Evolutionary conservation across 805 yeast genomes (phyloP).

Genomic region (Myxozyma mucilagina): DNA sequence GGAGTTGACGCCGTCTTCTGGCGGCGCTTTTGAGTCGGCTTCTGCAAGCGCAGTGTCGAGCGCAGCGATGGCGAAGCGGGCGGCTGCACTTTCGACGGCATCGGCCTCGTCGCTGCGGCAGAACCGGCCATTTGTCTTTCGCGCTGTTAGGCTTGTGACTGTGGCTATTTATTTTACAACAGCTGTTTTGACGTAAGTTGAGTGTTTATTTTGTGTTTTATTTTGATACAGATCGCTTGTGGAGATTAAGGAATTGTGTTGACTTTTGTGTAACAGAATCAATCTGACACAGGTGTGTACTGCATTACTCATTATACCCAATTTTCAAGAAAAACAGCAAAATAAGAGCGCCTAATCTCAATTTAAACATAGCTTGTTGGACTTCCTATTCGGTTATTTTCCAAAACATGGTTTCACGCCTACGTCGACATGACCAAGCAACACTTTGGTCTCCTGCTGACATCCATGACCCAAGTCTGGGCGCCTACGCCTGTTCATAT

Average conservation of each 20-base stretch:
- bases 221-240: not conserved
- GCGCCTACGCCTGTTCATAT: slow-evolving; percentile 37
- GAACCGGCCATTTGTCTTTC: slow-evolving; percentile 18
- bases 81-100: slow-evolving; percentile 2
- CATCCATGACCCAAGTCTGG: slow-evolving; percentile 36
- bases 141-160: slow-evolving; percentile 22
- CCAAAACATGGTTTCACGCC: slow-evolving; percentile 36
- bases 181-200: slow-evolving; percentile 24
- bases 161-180: slow-evolving; percentile 20
- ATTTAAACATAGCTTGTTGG: slow-evolving; percentile 32
- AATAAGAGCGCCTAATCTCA: not conserved
- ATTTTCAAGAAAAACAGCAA: not conserved
- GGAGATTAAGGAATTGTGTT: not conserved
- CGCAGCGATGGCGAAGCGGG: slow-evolving; percentile 1
- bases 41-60: not conserved
- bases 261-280: slow-evolving; percentile 6
- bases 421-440: slow-evolving; percentile 41
- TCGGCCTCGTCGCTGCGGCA: slow-evolving; percentile 6
- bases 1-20: not conserved
- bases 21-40: not conserved
- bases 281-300: slow-evolving; percentile 26
- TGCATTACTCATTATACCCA: not conserved
- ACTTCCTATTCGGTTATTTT: slow-evolving; percentile 35
- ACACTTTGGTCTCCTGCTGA: slow-evolving; percentile 38
- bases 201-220: not conserved